phyloP scores from a whole-genome alignment of 75 land plant genomes.

The Sequoia sempervirens region DNA sequence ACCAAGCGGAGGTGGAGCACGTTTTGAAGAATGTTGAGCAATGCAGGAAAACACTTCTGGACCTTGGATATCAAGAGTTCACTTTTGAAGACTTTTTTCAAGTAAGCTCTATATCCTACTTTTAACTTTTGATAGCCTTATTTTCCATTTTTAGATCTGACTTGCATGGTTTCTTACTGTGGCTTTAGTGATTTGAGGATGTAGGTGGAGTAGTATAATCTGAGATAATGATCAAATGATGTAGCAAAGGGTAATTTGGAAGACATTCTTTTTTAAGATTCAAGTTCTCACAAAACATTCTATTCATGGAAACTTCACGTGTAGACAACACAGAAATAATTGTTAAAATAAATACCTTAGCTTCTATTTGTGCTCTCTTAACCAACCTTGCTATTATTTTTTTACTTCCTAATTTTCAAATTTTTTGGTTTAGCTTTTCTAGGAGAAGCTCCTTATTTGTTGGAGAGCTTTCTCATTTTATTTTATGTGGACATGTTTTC shows the following conservation, averaged over 20 bases:
- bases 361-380: neutral
- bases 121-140: neutral
- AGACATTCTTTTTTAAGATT: neutral
- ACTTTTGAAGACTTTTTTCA: constrained; percentile 94
- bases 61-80: constrained; percentile 80
- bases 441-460: neutral
- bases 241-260: neutral
- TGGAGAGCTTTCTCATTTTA: neutral
- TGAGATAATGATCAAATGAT: neutral
- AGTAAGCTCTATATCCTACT: constrained; percentile 27
- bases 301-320: no score
- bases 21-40: constrained; percentile 27
- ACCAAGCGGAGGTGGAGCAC: constrained; percentile 51
- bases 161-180: neutral
- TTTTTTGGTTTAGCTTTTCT: no score
- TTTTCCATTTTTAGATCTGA: neutral
- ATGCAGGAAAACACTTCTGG: constrained; percentile 37
- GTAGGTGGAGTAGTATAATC: neutral
- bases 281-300: neutral
- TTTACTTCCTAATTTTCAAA: neutral
- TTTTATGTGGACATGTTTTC: neutral
- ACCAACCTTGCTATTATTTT: no score
- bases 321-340: neutral
- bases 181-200: neutral
- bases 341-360: neutral